Conservation (phyloP, 148 eudicot species). For the Camellia granthamiana region DNA sequence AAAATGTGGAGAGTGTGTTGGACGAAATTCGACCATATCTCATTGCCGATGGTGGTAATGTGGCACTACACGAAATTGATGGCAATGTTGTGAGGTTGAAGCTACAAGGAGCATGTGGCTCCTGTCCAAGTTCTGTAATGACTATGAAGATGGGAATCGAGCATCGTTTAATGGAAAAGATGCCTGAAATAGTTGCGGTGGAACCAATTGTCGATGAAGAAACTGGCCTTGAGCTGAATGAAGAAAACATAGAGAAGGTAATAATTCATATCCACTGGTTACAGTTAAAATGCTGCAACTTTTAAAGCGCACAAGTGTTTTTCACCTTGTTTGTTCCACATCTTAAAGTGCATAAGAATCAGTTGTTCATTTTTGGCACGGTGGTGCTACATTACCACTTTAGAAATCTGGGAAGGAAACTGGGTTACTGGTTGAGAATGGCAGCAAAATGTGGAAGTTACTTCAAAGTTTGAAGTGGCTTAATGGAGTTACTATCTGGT, state of each 20-base stretch:
- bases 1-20: slow-evolving; percentile 78
- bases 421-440: no score
- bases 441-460: no score
- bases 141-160: slow-evolving; percentile 97
- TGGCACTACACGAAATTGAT: slow-evolving; percentile 88
- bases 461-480: no score
- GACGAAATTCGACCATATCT: slow-evolving; percentile 90
- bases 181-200: slow-evolving; percentile 88
- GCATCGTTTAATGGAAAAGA: slow-evolving; percentile 86
- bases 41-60: slow-evolving; percentile 94
- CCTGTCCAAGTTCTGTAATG: slow-evolving; percentile 82
- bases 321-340: not conserved
- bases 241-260: slow-evolving; percentile 95
- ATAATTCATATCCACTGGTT: not conserved
- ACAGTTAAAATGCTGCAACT: not conserved
- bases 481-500: no score
- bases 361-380: not conserved
- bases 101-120: slow-evolving; percentile 95
- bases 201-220: slow-evolving; percentile 87
- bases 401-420: no score
- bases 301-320: not conserved
- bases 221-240: slow-evolving; percentile 91
- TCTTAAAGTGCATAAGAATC: not conserved
- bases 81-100: slow-evolving; percentile 76
- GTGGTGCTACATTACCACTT: not conserved